Base-by-base conservation (phyloP, 106 monocot species). In the Apostasia shenzhenica region DNA sequence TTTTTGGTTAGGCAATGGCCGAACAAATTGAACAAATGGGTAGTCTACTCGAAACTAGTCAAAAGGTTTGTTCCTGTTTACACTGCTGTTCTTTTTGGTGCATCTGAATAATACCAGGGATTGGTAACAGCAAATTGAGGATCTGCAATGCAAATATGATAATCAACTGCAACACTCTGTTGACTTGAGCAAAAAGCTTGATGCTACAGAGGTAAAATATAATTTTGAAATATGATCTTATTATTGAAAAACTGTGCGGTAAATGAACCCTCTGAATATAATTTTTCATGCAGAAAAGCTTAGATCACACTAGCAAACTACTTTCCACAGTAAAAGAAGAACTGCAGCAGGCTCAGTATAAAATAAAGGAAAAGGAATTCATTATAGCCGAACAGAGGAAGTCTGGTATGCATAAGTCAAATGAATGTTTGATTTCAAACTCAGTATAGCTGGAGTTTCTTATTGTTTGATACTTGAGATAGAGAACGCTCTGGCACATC, bases 401-500 rank as follows among this genome's bases (percentile, higher is more conserved):
- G 70, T 87, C 99, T 50, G 99, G 99, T 93, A 26, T 54, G 77
- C 72, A 38, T 44, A 10, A 50, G 46, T 46, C 61, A 52, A 6
- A 57, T 51, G 6, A 41, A 55, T n/a, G 3, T 14, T 52, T 9
- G 39, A 1, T 47, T 59, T 47, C 10, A 38, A 66, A 71, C 2
- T 61, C 56, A 48, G 14, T 45, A 8, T 26, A 13, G 12, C 45
- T 41, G 37, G 2, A 43, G 56, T 60, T 59, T 59, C 37, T 59
- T 70, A 63, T 2, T 58, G 14, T 52, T 50, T 11, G 49, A 54
- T 60, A 54, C 64, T 38, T 78, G 13, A 13, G 50, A 42, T 85
- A 99, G 93, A 99, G 77, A 90, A 76, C 82, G 90, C 87, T 14
- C 75, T 99, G 66, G 79, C 88, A 62, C 83, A 99, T 71, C 93